A percentile compares a stretch with the other conserved stretches of the same genome.
Evolutionary conservation across 768 basidiomycete genomes (phyloP).

Genomic region (Rhizopogon vulgaris): DNA sequence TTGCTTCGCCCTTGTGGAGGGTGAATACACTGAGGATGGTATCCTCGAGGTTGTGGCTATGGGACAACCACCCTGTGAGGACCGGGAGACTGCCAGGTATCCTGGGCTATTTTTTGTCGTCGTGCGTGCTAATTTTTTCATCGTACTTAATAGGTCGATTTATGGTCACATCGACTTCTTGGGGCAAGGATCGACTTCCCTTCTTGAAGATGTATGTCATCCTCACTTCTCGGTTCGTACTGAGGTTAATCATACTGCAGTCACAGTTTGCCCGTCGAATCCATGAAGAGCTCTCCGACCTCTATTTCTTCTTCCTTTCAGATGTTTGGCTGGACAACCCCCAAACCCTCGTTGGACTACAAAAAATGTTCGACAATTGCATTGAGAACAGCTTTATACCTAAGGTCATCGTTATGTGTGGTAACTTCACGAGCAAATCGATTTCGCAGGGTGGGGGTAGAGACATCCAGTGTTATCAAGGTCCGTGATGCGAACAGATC

Average conservation of each 20-base stretch:
- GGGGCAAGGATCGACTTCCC: slow-evolving; percentile 87
- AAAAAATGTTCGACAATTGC: slow-evolving; percentile 85
- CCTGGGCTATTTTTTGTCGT: slow-evolving; percentile 8
- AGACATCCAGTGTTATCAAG: slow-evolving; percentile 82
- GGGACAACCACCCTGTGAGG: slow-evolving; percentile 96
- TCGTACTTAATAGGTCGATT: slow-evolving; percentile 56
- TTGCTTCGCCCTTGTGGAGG: slow-evolving; percentile 90
- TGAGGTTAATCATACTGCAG: slow-evolving; percentile 28
- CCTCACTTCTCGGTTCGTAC: not conserved
- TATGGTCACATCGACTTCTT: slow-evolving; percentile 97
- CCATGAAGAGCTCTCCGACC: slow-evolving; percentile 62
- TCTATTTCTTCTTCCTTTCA: slow-evolving; percentile 89
- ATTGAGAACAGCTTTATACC: slow-evolving; percentile 85
- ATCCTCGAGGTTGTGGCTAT: slow-evolving; percentile 87
- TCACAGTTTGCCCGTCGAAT: slow-evolving; percentile 56
- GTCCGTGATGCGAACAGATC: slow-evolving; percentile 30
- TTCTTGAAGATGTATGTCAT: slow-evolving; percentile 78
- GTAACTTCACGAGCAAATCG: slow-evolving; percentile 87
- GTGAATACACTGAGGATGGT: slow-evolving; percentile 92
- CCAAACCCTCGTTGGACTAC: slow-evolving; percentile 70
- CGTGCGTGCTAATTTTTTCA: not conserved
- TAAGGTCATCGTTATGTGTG: slow-evolving; percentile 85
- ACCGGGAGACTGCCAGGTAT: slow-evolving; percentile 76
- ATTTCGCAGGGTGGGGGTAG: slow-evolving; percentile 72
- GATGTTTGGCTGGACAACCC: slow-evolving; percentile 95